Percentiles rank a stretch among this genome's conserved stretches.
phyloP scores from a whole-genome alignment of 192 early-diverging fungal genomes.

The Coemansia guatemalensis region DNA sequence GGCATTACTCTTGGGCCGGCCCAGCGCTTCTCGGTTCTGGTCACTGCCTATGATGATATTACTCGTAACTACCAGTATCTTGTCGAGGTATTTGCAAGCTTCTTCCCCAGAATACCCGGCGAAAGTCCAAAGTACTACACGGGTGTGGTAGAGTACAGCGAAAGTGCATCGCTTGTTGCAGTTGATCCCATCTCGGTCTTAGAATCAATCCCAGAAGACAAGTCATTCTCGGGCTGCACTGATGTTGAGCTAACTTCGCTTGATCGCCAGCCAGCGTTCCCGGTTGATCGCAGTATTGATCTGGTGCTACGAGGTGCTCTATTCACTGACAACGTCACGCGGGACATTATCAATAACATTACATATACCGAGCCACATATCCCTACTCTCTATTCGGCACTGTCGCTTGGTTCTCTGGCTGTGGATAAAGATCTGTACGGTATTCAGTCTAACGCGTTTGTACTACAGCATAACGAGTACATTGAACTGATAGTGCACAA shows the following conservation, averaged over 20 bases:
- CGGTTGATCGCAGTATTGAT: background rate
- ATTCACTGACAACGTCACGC: background rate
- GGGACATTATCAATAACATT: slow-evolving; percentile 54
- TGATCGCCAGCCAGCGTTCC: background rate
- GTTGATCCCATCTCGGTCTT: background rate
- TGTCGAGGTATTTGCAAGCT: background rate
- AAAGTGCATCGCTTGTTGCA: background rate
- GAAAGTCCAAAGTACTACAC: background rate
- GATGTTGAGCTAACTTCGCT: background rate
- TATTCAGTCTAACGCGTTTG: slow-evolving; percentile 55
- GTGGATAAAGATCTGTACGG: slow-evolving; percentile 60
- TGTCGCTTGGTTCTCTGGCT: slow-evolving; percentile 54
- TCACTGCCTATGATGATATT: background rate
- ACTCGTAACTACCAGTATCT: background rate
- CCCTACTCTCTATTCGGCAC: slow-evolving; percentile 61
- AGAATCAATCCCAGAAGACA: background rate
- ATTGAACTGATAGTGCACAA: slow-evolving; percentile 69
- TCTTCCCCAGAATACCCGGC: background rate
- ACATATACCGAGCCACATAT: slow-evolving; percentile 59
- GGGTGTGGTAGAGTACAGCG: background rate
- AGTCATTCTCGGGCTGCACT: background rate
- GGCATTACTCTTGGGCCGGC: background rate
- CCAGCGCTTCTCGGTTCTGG: background rate
- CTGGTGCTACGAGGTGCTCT: background rate
- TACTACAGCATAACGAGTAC: slow-evolving; percentile 59